Evolutionary conservation across 345 rosid species (phyloP).

Genomic region (Eutrema heterophyllum): DNA sequence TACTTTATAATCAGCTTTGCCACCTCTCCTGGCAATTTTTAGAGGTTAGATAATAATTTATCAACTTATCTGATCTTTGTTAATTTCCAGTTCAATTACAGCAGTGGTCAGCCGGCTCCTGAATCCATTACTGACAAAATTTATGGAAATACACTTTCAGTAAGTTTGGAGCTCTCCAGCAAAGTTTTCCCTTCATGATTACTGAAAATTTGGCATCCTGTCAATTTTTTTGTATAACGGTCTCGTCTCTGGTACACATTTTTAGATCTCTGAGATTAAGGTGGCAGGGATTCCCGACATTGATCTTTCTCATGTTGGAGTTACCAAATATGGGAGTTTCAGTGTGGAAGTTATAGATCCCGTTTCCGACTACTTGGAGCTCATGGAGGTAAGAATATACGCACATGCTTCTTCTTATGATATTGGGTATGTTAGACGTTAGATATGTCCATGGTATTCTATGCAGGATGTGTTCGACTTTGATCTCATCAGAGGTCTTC

Average conservation of each 20-base stretch:
- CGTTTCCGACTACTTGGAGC: conserved; percentile 83
- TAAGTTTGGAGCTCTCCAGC: conserved; percentile 40
- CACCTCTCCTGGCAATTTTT: not conserved
- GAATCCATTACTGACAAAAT: conserved; percentile 92
- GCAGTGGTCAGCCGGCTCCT: conserved; percentile 95
- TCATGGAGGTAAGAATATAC: conserved; percentile 69
- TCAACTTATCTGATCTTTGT: not conserved
- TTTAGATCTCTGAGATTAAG: conserved; percentile 84
- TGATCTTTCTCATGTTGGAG: conserved; percentile 69
- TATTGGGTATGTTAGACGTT: conserved; percentile 8
- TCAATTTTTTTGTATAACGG: not conserved
- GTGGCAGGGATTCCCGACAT: conserved; percentile 78
- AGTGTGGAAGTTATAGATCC: conserved; percentile 85
- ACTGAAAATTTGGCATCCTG: not conserved
- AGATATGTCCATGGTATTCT: conserved; percentile 26
- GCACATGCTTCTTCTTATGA: not conserved
- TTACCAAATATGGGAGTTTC: conserved; percentile 62
- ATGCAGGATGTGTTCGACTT: conserved; percentile 90
- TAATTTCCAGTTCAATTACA: conserved; percentile 69
- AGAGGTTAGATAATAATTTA: not conserved
- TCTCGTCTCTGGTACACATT: conserved; percentile 3
- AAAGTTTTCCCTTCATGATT: not conserved
- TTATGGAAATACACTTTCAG: conserved; percentile 92
- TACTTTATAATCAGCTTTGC: not conserved
- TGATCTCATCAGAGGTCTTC: conserved; percentile 67